Conservation (phyloP, 192 early-diverging fungal genomes). For the Gaertneriomyces sp. region DNA sequence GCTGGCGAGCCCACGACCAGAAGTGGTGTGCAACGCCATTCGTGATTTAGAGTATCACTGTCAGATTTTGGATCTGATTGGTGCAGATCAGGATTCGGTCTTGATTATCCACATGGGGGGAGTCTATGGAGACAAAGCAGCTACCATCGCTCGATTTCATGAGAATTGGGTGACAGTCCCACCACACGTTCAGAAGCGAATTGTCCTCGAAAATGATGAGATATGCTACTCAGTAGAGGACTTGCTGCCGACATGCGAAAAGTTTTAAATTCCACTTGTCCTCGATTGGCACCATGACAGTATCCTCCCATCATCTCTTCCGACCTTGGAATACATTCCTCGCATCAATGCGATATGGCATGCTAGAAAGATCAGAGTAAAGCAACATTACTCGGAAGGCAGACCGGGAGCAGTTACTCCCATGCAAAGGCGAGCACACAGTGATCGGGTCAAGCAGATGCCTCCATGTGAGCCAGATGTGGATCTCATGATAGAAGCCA, state of each 20-base stretch:
- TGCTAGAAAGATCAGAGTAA: constrained; percentile 38
- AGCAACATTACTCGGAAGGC: constrained; percentile 49
- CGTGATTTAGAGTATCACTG: constrained; percentile 42
- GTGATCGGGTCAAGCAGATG: constrained; percentile 34
- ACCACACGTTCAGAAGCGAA: constrained; percentile 31
- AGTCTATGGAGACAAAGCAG: constrained; percentile 19
- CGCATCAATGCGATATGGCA: constrained; percentile 46
- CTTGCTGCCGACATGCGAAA: constrained; percentile 43
- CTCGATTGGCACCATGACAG: constrained; percentile 46
- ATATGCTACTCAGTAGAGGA: constrained; percentile 45
- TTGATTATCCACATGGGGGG: constrained; percentile 45
- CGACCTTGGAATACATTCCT: constrained; percentile 25
- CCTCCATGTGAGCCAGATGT: constrained; percentile 44
- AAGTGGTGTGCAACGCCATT: constrained; percentile 37
- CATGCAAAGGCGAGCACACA: constrained; percentile 43
- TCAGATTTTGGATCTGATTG: constrained; percentile 44
- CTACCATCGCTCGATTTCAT: constrained; percentile 35
- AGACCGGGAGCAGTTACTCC: constrained; percentile 33
- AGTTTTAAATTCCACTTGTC: constrained; percentile 43
- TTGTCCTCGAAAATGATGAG: constrained; percentile 56
- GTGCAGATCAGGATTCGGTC: constrained; percentile 37
- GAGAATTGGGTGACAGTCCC: constrained; percentile 34
- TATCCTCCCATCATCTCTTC: constrained; percentile 26
- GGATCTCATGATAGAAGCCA: constrained; percentile 57
- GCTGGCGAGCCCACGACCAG: constrained; percentile 32